phyloP scores from a whole-genome alignment of 1,284 basidiomycete species.

The Cryptococcus sp. region DNA sequence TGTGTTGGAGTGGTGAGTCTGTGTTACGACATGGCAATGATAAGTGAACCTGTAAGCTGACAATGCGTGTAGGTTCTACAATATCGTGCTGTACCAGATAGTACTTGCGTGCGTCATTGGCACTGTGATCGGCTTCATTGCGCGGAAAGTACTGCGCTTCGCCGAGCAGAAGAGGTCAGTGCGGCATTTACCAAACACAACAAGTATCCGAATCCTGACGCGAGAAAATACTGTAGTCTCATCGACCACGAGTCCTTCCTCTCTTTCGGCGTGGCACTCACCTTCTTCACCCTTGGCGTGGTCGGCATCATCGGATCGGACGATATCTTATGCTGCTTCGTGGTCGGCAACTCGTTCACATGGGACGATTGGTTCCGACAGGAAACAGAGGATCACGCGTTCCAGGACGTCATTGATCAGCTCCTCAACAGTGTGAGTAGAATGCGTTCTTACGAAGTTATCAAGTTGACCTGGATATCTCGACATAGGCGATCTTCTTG shows the following conservation, averaged over 20 bases:
- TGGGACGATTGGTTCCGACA: slow-evolving; percentile 57
- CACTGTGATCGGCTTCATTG: slow-evolving; percentile 67
- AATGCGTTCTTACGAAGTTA: not conserved
- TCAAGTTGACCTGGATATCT: not conserved
- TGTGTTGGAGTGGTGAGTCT: slow-evolving; percentile 63
- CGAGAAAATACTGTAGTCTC: slow-evolving; percentile 15
- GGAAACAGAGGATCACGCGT: slow-evolving; percentile 58
- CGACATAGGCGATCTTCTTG: slow-evolving; percentile 62
- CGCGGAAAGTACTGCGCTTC: slow-evolving; percentile 41
- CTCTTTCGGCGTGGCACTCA: slow-evolving; percentile 50
- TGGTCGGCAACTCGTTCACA: slow-evolving; percentile 49
- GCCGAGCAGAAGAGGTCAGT: slow-evolving; percentile 40
- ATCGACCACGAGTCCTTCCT: slow-evolving; percentile 54
- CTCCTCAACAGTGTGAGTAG: slow-evolving; percentile 54
- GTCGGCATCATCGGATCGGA: slow-evolving; percentile 85
- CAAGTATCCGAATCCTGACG: too few species aligned
- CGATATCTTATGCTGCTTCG: slow-evolving; percentile 67
- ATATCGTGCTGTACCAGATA: slow-evolving; percentile 56
- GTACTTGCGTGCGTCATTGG: slow-evolving; percentile 76
- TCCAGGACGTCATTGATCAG: slow-evolving; percentile 61
- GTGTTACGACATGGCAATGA: not conserved
- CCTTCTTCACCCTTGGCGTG: slow-evolving; percentile 73
- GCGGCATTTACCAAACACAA: slow-evolving; percentile 21
- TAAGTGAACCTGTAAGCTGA: not conserved
- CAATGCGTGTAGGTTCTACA: slow-evolving; percentile 42